Base-by-base conservation (phyloP, 176 grass and related monocot genomes). In the Triticum dicoccoides region DNA sequence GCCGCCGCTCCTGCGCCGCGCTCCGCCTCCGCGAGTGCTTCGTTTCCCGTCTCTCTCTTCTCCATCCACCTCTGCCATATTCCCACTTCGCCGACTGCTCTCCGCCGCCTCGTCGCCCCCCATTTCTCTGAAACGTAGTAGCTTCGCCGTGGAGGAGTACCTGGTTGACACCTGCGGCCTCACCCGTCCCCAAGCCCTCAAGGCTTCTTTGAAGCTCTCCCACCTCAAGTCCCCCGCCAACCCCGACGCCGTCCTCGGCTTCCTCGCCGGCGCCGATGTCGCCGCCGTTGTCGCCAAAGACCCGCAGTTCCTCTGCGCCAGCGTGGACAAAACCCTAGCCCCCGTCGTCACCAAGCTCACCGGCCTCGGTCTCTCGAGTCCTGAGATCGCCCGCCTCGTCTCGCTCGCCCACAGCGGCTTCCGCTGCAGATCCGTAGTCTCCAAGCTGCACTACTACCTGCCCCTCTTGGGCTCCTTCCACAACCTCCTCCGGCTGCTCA, bases 171-270 rank as follows among this genome's bases (percentile, higher is more conserved):
- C 38, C 38, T 39, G 38, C 38, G 38, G 8, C 38, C 38, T 39
- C 38, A 39, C 38, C 38, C 8, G 51, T 0, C 6, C 38, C 8
- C 38, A 39, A 39, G 38, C 38, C 6, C 1, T 39, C 38, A 39
- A 39, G 38, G 38, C 38, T 38, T 35, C 82, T 13, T 35, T 33
- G 15, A 0, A 33, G 12, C 65, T 92, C 76, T 47, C 71, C 35
- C 24, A 58, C 11, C 86, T 91, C 71, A 27, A 72, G 64, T 86
- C 84, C 30, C 78, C 80, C 6, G 39, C 76, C 37, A 86, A 92
- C 0, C 77, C 83, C 8, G 78, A 89, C 34, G 65, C 86, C 8
- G 82, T 86, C 69, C 82, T 86, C 62, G 33, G 61, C 59, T 86
- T 92, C 71, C 20, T 89, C 63, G n/a, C 66, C 5, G 3, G 54